Conservation (phyloP, 2,329 filamentous ascomycete species). For the Penicillium sp. region DNA sequence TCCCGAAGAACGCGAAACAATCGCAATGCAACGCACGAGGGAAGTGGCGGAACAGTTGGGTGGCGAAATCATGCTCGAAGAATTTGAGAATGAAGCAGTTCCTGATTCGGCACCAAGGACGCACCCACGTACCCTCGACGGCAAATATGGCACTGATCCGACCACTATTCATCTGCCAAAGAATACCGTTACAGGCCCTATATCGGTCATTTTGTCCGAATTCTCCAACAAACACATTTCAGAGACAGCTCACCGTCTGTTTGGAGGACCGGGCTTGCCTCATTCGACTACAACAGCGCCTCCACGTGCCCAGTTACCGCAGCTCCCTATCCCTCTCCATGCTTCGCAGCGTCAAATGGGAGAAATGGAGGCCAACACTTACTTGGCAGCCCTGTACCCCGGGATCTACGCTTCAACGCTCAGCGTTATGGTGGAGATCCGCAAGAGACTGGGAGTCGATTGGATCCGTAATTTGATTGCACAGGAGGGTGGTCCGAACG, state of each 20-base stretch:
- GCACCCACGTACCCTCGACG: conserved; percentile 70
- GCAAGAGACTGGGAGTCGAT: conserved; percentile 55
- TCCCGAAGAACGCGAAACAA: conserved; percentile 27
- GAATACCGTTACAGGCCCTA: conserved; percentile 64
- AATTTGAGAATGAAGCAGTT: conserved; percentile 41
- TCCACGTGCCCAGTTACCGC: conserved; percentile 47
- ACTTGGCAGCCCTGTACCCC: conserved; percentile 57
- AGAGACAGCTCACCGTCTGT: conserved; percentile 65
- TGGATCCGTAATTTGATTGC: conserved; percentile 57
- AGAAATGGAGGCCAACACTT: conserved; percentile 59
- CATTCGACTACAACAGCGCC: conserved; percentile 69
- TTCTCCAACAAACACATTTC: conserved; percentile 71
- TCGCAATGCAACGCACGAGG: conserved; percentile 33
- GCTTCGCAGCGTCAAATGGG: conserved; percentile 56
- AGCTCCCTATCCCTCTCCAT: conserved; percentile 56
- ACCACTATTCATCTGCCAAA: conserved; percentile 72
- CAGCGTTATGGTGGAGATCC: conserved; percentile 56
- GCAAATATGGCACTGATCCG: conserved; percentile 70
- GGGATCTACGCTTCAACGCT: conserved; percentile 57
- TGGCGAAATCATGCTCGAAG: conserved; percentile 43
- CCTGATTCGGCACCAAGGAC: conserved; percentile 51
- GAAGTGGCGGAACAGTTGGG: conserved; percentile 41
- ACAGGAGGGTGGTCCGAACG: conserved; percentile 54
- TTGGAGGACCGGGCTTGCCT: conserved; percentile 74
- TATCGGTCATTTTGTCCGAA: conserved; percentile 63